phyloP scores from a whole-genome alignment of 108 stramenopile species.

The Ochromonas danica region DNA sequence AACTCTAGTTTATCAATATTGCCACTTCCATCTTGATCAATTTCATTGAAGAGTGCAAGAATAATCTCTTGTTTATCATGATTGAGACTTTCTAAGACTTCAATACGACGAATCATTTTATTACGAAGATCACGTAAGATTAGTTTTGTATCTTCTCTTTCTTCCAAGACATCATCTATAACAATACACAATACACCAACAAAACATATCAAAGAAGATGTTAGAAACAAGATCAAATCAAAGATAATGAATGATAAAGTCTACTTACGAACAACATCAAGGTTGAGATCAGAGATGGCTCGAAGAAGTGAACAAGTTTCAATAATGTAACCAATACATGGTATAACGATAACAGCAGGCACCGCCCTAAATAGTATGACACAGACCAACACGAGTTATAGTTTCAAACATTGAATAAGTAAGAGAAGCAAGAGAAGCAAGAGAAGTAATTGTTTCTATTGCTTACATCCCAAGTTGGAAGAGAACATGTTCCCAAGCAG shows the following conservation, averaged over 20 bases:
- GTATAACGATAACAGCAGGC: slow-evolving; percentile 5
- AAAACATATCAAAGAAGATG: too few relatives aligned
- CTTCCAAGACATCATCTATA: not conserved
- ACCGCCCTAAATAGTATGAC: too few relatives aligned
- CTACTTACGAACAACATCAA: slow-evolving; percentile 23
- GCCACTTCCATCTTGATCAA: slow-evolving; percentile 21
- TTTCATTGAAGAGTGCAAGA: not conserved
- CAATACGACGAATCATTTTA: not conserved
- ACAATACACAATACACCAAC: too few relatives aligned
- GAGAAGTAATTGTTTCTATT: too few relatives aligned
- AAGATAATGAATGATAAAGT: not conserved
- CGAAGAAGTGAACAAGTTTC: slow-evolving; percentile 7
- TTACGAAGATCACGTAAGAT: not conserved
- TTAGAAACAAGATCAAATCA: not conserved
- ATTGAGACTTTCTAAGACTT: not conserved
- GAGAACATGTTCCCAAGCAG: too few relatives aligned
- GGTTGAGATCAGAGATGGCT: slow-evolving; percentile 22
- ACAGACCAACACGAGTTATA: too few relatives aligned
- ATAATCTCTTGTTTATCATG: slow-evolving; percentile 1
- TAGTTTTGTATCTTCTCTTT: slow-evolving; percentile 18
- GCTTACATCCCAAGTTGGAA: too few relatives aligned
- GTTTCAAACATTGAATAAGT: too few relatives aligned
- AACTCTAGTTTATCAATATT: not conserved
- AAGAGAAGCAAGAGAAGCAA: too few relatives aligned
- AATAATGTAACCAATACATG: not conserved